Percentiles rank a stretch among this genome's conserved stretches.
These are phyloP conservation scores for Astrephomene gubernaculifera DNA, from an alignment of 139 green algal species.

Conservation along the genomic window DNA sequence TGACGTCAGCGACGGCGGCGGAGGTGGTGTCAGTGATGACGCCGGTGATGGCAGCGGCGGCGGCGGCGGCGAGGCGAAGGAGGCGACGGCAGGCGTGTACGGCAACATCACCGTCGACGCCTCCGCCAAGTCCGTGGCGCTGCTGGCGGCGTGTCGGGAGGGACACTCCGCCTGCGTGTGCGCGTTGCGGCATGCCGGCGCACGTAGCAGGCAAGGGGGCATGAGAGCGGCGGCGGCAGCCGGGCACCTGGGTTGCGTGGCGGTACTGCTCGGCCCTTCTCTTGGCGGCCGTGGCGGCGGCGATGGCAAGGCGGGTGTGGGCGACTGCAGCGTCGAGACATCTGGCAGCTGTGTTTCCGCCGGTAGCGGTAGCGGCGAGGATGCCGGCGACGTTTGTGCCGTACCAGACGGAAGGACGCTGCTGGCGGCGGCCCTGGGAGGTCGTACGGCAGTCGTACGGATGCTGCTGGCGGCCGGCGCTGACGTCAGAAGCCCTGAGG, in stretches of 20 bases:
- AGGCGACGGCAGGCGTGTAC: too few species aligned
- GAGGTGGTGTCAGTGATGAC: neutral
- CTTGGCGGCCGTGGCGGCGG: neutral
- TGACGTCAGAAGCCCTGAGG: neutral
- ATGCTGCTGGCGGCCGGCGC: neutral
- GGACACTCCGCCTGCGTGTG: conserved; percentile 7
- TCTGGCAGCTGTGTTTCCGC: too few species aligned
- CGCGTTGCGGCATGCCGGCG: neutral
- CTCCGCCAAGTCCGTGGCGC: neutral
- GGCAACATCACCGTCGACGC: too few species aligned
- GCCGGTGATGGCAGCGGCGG: neutral
- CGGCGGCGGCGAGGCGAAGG: too few species aligned
- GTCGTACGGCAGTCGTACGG: neutral
- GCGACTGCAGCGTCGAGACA: too few species aligned
- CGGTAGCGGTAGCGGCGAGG: neutral
- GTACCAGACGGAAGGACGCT: conserved; percentile 4
- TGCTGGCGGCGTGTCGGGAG: neutral
- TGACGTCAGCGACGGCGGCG: neutral
- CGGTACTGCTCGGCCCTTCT: neutral
- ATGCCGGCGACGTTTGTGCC: neutral
- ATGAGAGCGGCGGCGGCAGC: neutral
- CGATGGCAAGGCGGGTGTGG: too few species aligned
- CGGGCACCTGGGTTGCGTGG: neutral
- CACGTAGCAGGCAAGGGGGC: neutral
- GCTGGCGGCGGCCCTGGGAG: neutral